Evolutionary conservation across 129 eudicot species (phyloP), one percentile per base, ranked within the genome.

Genomic region (Lactuca sativa): DNA sequence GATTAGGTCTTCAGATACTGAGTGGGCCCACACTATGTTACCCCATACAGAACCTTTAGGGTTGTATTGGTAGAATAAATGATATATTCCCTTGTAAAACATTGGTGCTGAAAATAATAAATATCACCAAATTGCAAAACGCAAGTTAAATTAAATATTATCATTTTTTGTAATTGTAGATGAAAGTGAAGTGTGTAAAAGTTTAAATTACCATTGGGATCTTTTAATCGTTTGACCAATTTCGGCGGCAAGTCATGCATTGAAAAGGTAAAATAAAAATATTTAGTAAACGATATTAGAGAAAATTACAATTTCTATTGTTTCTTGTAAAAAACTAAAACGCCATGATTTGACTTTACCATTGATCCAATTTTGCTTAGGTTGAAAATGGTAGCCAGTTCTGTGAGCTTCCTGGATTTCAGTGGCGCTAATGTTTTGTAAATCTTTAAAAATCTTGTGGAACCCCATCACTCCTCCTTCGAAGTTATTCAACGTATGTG

Each of bases 21-120:
- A 87, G 66, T 90, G 95, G 21, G 86, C 97, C 97, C 97, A 90
- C 31, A 85, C 85, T 15, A 87, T 83, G 74, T 90, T 87, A 25
- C 95, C 95, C 90, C 90, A 87, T 0, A 79, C 87, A 0, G 90
- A 82, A 7, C 95, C 90, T 56, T 81, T 78, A 9, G 97, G 90
- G 74, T 85, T 90, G 77, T 85, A 81, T 64, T 90, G 97, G 52
- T 87, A 90, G 49, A 90, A 90, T 1, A 85, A 62, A 68, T 90
- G 97, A 37, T 90, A 90, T 13, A 87, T 7, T 34, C 97, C 97
- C 18, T 90, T 87, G 73, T 73, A 87, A 32, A 74, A 83, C 95
- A 90, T 78, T 32, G 97, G 97, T 17, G 88, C 95, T 91, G 80
- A n/a, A n/a, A n/a, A n/a, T n/a, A n/a, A n/a, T 41, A 43, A 65